Conservation (phyloP, 2,329 filamentous ascomycete genomes). For the Fusarium albidum region DNA sequence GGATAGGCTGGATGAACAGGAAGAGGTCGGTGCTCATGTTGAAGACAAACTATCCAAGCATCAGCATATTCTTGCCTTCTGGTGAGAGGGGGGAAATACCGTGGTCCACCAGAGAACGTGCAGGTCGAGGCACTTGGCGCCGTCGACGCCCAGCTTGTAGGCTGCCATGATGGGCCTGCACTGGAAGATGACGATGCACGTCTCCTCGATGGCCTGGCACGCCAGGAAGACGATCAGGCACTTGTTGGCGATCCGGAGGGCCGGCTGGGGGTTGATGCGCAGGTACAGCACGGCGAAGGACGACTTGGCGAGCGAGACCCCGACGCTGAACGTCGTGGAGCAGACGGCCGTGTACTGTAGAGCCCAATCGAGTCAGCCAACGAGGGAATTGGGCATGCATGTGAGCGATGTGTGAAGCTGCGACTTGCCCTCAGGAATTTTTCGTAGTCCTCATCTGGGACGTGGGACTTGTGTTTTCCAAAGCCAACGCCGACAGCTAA, state of each 20-base stretch:
- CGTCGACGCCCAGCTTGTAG: conserved; percentile 31
- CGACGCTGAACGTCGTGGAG: conserved; percentile 42
- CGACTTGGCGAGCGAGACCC: conserved; percentile 42
- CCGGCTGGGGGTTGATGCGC: conserved; percentile 40
- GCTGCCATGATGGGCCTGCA: conserved; percentile 41
- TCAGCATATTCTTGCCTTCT: neutral
- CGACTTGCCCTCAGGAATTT: conserved; percentile 16
- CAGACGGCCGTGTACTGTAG: conserved; percentile 31
- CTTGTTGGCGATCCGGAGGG: conserved; percentile 41
- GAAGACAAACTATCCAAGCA: conserved; percentile 38
- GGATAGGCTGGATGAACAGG: conserved; percentile 49
- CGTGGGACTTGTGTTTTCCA: conserved; percentile 4
- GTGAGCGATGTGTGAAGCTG: too few relatives aligned
- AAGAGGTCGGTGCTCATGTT: conserved; percentile 48
- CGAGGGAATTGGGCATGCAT: too few relatives aligned
- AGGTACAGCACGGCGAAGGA: conserved; percentile 46
- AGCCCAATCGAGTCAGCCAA: neutral
- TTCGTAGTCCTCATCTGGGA: conserved; percentile 12
- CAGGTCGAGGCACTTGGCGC: conserved; percentile 40
- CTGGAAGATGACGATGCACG: conserved; percentile 38
- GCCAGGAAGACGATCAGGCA: conserved; percentile 38
- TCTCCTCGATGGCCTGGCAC: conserved; percentile 43
- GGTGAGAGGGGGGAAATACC: conserved; percentile 17
- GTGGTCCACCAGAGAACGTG: conserved; percentile 44
- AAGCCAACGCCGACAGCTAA: conserved; percentile 19